phyloP scores from a whole-genome alignment of 2,329 filamentous ascomycete genomes.

The Dissoconium aciculare region DNA sequence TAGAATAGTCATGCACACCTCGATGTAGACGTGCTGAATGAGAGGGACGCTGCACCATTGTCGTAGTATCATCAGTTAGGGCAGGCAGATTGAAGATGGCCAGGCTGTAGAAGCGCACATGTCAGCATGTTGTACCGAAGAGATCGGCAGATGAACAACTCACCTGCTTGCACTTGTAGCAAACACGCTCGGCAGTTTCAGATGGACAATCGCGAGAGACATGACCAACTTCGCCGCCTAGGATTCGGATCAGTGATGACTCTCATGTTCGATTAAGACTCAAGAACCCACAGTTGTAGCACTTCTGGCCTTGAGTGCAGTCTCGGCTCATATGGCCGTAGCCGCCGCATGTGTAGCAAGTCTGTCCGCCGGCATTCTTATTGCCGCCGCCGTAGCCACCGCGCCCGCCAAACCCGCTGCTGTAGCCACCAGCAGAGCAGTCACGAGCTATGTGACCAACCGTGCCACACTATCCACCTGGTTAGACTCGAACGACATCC shows the following conservation, averaged over 20 bases:
- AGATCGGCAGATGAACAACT: neutral
- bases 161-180: slow-evolving; percentile 91
- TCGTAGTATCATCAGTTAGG: too few relatives aligned
- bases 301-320: slow-evolving; percentile 98
- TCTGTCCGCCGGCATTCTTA: slow-evolving; percentile 47
- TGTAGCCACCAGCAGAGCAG: slow-evolving; percentile 53
- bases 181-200: slow-evolving; percentile 86
- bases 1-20: too few relatives aligned
- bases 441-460: slow-evolving; percentile 91
- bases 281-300: slow-evolving; percentile 74
- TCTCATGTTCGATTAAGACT: slow-evolving; percentile 5
- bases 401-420: slow-evolving; percentile 34
- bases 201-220: slow-evolving; percentile 92
- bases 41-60: too few relatives aligned
- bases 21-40: too few relatives aligned
- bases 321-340: slow-evolving; percentile 81
- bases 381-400: slow-evolving; percentile 30
- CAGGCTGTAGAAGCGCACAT: slow-evolving; percentile 41
- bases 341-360: slow-evolving; percentile 96
- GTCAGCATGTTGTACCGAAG: neutral
- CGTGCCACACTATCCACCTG: slow-evolving; percentile 97
- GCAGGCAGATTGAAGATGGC: slow-evolving; percentile 89
- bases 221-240: slow-evolving; percentile 74
- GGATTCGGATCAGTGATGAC: slow-evolving; percentile 12
- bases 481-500: too few relatives aligned